Conservation (phyloP, 2,329 filamentous ascomycete species). For the Didymella lethalis region DNA sequence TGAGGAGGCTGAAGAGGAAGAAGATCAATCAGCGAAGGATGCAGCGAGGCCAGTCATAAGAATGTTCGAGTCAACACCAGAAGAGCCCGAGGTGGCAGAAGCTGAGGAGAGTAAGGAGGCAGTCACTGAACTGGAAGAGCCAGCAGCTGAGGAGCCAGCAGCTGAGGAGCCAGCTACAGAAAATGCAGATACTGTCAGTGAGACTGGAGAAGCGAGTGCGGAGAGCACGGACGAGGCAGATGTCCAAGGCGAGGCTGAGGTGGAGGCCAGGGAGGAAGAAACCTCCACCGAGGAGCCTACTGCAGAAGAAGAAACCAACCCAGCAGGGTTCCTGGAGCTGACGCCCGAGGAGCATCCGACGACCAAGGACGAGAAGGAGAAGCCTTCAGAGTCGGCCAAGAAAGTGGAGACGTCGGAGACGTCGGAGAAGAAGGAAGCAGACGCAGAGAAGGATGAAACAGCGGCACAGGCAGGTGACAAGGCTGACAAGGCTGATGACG, state of each 20-base stretch:
- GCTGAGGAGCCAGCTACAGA: constrained; percentile 2
- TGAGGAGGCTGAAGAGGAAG: constrained; percentile 81
- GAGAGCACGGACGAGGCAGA: constrained; percentile 6
- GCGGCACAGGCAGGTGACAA: constrained; percentile 1
- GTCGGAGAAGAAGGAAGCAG: constrained; percentile 4
- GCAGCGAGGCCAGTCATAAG: constrained; percentile 27
- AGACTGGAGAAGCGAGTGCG: constrained; percentile 18
- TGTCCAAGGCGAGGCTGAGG: neutral
- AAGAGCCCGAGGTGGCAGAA: constrained; percentile 14
- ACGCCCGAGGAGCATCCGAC: constrained; percentile 8
- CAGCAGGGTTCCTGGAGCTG: constrained; percentile 12
- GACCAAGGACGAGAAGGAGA: constrained; percentile 7
- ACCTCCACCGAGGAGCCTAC: neutral
- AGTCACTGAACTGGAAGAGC: neutral
- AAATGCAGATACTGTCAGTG: neutral
- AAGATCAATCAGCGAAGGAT: constrained; percentile 29
- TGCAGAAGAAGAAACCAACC: neutral
- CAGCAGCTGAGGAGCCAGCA: constrained; percentile 4
- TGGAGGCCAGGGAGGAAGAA: constrained; percentile 9
- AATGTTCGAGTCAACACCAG: constrained; percentile 28
- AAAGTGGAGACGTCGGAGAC: constrained; percentile 1
- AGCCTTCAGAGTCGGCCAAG: constrained; percentile 6
- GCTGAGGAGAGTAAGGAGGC: constrained; percentile 7
- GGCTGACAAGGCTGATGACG: constrained; percentile 11
- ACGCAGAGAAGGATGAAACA: constrained; percentile 2